Evolutionary conservation across 768 basidiomycete species (phyloP).

Genomic region (Trametes villosa): DNA sequence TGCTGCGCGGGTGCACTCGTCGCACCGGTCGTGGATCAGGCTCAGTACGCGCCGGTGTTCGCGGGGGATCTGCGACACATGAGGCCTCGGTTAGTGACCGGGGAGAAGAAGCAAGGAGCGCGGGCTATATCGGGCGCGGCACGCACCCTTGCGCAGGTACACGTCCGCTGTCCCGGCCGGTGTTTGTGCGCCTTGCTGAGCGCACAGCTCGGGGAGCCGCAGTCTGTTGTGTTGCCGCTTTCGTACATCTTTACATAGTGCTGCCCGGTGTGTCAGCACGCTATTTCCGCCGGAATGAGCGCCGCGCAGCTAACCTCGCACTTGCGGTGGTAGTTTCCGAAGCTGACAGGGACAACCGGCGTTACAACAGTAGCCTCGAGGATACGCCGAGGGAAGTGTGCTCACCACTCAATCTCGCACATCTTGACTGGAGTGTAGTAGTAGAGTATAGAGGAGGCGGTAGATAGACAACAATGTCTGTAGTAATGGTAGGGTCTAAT

Average conservation of each 20-base stretch:
- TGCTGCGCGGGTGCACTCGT: conserved; percentile 29
- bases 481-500: neutral
- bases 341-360: conserved; percentile 18
- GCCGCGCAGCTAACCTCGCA: conserved; percentile 28
- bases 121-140: conserved; percentile 1
- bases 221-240: conserved; percentile 34
- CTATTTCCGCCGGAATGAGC: neutral
- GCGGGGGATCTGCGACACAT: conserved; percentile 23
- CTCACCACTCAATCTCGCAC: conserved; percentile 37
- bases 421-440: conserved; percentile 16
- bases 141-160: conserved; percentile 30
- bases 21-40: conserved; percentile 34
- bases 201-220: conserved; percentile 30
- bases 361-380: neutral
- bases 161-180: conserved; percentile 26
- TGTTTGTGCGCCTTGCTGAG: conserved; percentile 33
- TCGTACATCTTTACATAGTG: conserved; percentile 38
- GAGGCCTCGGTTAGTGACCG: neutral
- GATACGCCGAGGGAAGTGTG: neutral
- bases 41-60: conserved; percentile 33
- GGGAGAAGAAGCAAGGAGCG: neutral
- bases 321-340: conserved; percentile 36
- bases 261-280: conserved; percentile 13
- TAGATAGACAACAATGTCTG: too few species aligned
- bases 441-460: neutral